These are phyloP conservation scores for Neurospora sp. DNA, from an alignment of 495 filamentous ascomycete species.

Conservation along the genomic window DNA sequence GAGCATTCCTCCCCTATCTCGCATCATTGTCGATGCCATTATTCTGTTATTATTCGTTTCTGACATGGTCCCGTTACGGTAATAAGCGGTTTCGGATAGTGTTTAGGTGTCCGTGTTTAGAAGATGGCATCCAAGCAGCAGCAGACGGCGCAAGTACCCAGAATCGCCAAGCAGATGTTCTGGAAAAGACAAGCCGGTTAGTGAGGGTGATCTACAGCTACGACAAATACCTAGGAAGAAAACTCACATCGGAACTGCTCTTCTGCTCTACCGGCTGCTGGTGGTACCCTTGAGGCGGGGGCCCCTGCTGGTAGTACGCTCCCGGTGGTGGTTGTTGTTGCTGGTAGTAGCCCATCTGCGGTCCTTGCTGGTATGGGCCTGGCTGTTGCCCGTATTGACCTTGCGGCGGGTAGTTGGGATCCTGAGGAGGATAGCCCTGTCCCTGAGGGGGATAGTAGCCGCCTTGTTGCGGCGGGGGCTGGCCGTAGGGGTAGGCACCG, in stretches of 20 bases:
- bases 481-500: not conserved
- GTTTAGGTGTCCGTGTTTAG: conserved; percentile 14
- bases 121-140: conserved; percentile 41
- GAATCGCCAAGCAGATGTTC: conserved; percentile 26
- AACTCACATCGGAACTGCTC: conserved; percentile 13
- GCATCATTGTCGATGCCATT: not conserved
- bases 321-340: conserved; percentile 13
- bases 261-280: conserved; percentile 16
- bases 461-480: not conserved
- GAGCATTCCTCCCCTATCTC: not conserved
- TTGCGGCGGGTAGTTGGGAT: conserved; percentile 1
- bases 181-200: conserved; percentile 6
- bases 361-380: conserved; percentile 25
- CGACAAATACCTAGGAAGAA: not conserved
- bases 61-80: not conserved
- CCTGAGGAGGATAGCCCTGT: not conserved
- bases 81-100: not conserved
- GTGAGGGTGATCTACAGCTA: not conserved
- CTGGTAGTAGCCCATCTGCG: conserved; percentile 34
- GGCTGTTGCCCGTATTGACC: conserved; percentile 11
- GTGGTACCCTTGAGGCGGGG: conserved; percentile 13
- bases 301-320: conserved; percentile 13
- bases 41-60: not conserved
- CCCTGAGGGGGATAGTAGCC: not conserved
- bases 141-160: conserved; percentile 36